Evolutionary conservation across 208 protist genomes (phyloP).

Genomic region (Trypanosoma mega): DNA sequence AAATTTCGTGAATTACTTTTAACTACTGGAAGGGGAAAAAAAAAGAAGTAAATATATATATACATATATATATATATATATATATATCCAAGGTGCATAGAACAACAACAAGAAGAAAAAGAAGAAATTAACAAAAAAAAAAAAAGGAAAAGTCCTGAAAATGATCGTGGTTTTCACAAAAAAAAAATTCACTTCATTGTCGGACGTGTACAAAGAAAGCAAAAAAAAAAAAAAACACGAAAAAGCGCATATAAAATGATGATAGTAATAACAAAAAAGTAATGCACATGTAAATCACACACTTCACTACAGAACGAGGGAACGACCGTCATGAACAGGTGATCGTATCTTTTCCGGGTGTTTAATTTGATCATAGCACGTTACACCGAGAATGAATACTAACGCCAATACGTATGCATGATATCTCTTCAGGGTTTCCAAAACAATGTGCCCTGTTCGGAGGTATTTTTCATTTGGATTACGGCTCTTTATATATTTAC

Average conservation of each 20-base stretch:
- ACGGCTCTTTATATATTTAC: constrained; percentile 84
- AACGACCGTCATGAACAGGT: constrained; percentile 75
- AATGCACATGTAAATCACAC: constrained; percentile 13
- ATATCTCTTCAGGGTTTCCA: constrained; percentile 82
- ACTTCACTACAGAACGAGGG: constrained; percentile 62
- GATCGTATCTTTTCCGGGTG: constrained; percentile 60
- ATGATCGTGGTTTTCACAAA: too few species aligned
- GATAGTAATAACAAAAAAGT: constrained; percentile 2
- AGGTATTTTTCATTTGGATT: constrained; percentile 86
- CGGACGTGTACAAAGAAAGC: too few species aligned
- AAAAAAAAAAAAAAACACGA: constrained; percentile 23
- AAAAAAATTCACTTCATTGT: too few species aligned
- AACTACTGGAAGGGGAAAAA: constrained; percentile 1
- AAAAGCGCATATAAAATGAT: constrained; percentile 12
- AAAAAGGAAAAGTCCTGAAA: too few species aligned
- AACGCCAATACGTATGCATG: constrained; percentile 77
- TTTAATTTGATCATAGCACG: constrained; percentile 58
- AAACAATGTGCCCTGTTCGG: constrained; percentile 76
- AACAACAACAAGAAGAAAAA: too few species aligned
- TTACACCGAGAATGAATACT: constrained; percentile 55
- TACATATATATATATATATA: too few species aligned
- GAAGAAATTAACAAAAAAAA: too few species aligned
- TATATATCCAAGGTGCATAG: too few species aligned
- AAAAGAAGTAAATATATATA: background rate
- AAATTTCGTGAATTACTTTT: background rate